A percentile compares a stretch with the other conserved stretches of the same genome.
Conservation (phyloP, 108 stramenopile species). For the Nitzschia putrida region DNA sequence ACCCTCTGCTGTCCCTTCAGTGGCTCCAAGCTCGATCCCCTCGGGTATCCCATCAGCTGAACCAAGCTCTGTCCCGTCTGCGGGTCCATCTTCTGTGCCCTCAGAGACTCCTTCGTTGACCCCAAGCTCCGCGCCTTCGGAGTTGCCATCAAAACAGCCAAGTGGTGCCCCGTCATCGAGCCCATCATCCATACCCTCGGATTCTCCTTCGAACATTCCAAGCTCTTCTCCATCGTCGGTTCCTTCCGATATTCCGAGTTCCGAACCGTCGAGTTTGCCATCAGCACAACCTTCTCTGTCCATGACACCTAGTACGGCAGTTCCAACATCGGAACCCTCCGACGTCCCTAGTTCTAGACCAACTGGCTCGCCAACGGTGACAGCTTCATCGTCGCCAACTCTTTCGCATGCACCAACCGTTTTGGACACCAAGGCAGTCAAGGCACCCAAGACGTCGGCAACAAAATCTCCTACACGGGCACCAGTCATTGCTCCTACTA, state of each 20-base stretch:
- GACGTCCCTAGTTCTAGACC: not conserved
- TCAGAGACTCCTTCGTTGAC: conserved; percentile 4
- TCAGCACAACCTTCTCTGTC: no score
- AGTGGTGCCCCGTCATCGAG: not conserved
- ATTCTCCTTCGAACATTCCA: no score
- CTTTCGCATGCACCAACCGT: no score
- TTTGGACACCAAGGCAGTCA: no score
- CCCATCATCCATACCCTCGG: not conserved
- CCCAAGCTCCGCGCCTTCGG: not conserved
- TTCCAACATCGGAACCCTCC: not conserved
- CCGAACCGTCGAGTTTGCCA: no score
- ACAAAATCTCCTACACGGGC: no score
- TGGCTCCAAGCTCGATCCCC: not conserved
- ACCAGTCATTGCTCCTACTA: no score
- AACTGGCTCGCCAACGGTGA: not conserved
- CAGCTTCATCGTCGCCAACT: not conserved
- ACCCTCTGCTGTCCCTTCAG: not conserved
- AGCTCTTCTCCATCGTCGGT: not conserved
- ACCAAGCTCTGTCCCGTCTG: not conserved
- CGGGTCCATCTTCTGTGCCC: not conserved
- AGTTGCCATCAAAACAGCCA: not conserved
- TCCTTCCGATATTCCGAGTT: not conserved
- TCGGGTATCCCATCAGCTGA: not conserved
- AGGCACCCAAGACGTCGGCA: no score
- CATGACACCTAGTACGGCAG: no score